A percentile compares a stretch with the other conserved stretches of the same genome.
Evolutionary conservation across 371 early-diverging fungal species (phyloP).

Genomic region (Mortierella sp.): DNA sequence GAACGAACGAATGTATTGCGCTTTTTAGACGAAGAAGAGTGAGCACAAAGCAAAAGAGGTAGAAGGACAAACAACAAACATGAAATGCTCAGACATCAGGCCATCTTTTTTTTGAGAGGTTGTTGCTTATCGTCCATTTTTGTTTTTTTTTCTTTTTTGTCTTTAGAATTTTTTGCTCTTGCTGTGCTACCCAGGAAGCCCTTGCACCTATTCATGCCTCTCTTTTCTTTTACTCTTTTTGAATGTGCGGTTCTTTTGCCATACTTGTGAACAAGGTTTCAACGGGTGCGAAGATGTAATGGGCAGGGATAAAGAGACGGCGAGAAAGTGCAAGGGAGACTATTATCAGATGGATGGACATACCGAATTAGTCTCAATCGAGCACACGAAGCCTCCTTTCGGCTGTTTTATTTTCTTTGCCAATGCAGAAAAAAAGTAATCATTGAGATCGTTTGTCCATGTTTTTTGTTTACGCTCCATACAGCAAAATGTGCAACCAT

Average conservation of each 20-base stretch:
- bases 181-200: slow-evolving; percentile 43
- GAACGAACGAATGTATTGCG: too few relatives aligned
- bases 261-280: too few relatives aligned
- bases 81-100: slow-evolving; percentile 17
- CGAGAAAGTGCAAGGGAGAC: too few relatives aligned
- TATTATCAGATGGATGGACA: too few relatives aligned
- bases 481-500: slow-evolving; percentile 13
- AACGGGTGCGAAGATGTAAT: too few relatives aligned
- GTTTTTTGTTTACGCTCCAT: background rate
- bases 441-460: background rate
- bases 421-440: background rate
- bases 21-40: background rate
- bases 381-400: too few relatives aligned
- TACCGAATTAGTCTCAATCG: too few relatives aligned
- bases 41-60: background rate
- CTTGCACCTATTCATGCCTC: slow-evolving; percentile 7
- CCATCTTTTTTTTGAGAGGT: slow-evolving; percentile 7
- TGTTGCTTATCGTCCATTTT: background rate
- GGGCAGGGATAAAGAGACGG: too few relatives aligned
- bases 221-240: slow-evolving; percentile 1
- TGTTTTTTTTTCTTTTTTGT: background rate
- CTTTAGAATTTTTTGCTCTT: slow-evolving; percentile 26
- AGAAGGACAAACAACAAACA: background rate
- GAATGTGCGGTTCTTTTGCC: background rate
- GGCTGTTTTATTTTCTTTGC: too few relatives aligned